Conservation (phyloP, 805 yeast genomes). For the Pichia heedii region DNA sequence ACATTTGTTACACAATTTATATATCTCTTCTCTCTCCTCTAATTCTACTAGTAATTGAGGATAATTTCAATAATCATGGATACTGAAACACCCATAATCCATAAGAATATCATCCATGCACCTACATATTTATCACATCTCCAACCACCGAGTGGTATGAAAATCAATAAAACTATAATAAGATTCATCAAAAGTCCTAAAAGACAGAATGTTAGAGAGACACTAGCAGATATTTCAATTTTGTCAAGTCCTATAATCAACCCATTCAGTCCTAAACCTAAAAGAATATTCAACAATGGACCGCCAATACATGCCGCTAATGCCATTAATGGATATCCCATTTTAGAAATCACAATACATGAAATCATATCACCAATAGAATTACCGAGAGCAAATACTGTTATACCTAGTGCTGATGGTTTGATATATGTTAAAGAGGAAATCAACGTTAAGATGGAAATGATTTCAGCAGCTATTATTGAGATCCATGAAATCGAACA, state of each 20-base stretch:
- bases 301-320: slow-evolving; percentile 95
- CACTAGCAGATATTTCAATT: slow-evolving; percentile 24
- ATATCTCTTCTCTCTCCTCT: too few relatives aligned
- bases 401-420: slow-evolving; percentile 77
- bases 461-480: slow-evolving; percentile 59
- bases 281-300: slow-evolving; percentile 66
- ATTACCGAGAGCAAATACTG: slow-evolving; percentile 87
- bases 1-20: too few relatives aligned
- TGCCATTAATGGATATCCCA: slow-evolving; percentile 85
- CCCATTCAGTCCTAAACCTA: slow-evolving; percentile 78
- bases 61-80: slow-evolving; percentile 23
- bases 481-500: slow-evolving; percentile 64
- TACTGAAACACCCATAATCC: slow-evolving; percentile 32
- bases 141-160: slow-evolving; percentile 36
- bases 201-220: slow-evolving; percentile 35
- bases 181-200: slow-evolving; percentile 32
- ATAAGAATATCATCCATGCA: slow-evolving; percentile 28
- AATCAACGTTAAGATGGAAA: slow-evolving; percentile 51
- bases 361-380: slow-evolving; percentile 86
- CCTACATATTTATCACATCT: slow-evolving; percentile 33
- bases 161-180: slow-evolving; percentile 26
- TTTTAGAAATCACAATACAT: slow-evolving; percentile 65
- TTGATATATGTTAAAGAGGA: slow-evolving; percentile 53
- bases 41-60: background rate
- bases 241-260: slow-evolving; percentile 31